A percentile compares a stretch with the other conserved stretches of the same genome.
phyloP scores from a whole-genome alignment of 768 basidiomycete genomes.

The Trametes cinnabarina region DNA sequence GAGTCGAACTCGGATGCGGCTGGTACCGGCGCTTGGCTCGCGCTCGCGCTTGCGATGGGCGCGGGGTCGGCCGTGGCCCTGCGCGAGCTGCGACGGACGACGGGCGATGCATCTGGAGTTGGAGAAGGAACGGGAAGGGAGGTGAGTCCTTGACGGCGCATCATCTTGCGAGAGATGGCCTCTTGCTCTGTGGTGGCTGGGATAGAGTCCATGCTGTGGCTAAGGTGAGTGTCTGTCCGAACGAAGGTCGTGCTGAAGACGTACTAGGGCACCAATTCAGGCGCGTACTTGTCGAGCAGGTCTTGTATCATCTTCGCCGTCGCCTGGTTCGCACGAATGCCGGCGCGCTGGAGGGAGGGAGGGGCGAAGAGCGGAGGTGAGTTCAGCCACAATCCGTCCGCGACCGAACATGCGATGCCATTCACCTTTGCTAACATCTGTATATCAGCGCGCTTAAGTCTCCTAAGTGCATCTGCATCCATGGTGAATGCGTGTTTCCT shows the following conservation, averaged over 20 bases:
- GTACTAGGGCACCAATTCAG: neutral
- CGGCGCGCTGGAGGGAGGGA: neutral
- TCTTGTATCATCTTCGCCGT: neutral
- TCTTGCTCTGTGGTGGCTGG: neutral
- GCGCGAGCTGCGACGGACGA: neutral
- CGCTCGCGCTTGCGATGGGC: no score
- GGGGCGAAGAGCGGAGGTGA: neutral
- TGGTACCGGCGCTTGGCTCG: no score
- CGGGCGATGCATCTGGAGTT: neutral
- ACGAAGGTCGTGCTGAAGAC: neutral
- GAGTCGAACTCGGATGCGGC: no score
- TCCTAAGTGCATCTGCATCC: neutral
- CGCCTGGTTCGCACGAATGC: neutral
- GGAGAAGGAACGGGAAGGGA: neutral
- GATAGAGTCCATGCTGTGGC: neutral
- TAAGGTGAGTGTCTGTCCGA: neutral
- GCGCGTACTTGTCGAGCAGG: neutral
- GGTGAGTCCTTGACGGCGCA: neutral
- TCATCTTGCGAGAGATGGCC: neutral
- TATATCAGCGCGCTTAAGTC: neutral
- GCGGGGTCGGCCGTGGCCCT: no score
- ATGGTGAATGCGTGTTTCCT: neutral
- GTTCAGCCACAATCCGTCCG: neutral
- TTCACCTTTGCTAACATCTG: conserved; percentile 1
- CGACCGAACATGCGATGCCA: neutral